These are phyloP conservation scores for Tricharina praecox DNA, from an alignment of 495 filamentous ascomycete genomes.

Conservation along the genomic window DNA sequence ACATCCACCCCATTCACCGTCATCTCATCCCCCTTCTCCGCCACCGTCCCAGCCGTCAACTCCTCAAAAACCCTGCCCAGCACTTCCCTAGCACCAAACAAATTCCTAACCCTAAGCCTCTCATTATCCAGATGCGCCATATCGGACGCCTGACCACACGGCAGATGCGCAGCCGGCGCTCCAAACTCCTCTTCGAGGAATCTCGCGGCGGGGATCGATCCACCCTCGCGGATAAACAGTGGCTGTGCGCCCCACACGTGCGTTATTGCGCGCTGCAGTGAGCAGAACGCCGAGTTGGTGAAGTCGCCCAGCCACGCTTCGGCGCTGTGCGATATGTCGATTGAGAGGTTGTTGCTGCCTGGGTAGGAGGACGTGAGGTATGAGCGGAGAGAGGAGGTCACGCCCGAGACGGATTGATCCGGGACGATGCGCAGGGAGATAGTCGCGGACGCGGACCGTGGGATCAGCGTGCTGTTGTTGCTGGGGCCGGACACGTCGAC, in stretches of 20 bases:
- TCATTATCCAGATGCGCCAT: constrained; percentile 91
- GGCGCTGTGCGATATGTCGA: constrained; percentile 77
- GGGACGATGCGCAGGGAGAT: constrained; percentile 86
- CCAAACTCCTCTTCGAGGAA: constrained; percentile 91
- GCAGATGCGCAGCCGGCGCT: constrained; percentile 81
- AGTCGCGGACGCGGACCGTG: constrained; percentile 64
- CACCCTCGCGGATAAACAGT: constrained; percentile 89
- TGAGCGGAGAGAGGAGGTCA: constrained; percentile 45
- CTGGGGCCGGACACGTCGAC: constrained; percentile 71
- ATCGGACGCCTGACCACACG: constrained; percentile 90
- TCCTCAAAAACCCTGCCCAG: too few relatives aligned
- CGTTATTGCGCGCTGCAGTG: constrained; percentile 71
- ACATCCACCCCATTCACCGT: too few relatives aligned
- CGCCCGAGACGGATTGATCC: constrained; percentile 64
- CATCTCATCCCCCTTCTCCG: too few relatives aligned
- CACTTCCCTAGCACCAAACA: too few relatives aligned
- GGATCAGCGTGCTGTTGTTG: constrained; percentile 75
- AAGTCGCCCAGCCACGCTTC: constrained; percentile 94
- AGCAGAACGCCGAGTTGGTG: constrained; percentile 76
- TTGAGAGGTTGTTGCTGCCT: constrained; percentile 51
- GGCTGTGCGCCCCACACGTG: constrained; percentile 61
- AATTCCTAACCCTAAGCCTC: constrained; percentile 66
- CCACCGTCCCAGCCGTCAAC: too few relatives aligned
- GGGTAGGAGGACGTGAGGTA: constrained; percentile 59
- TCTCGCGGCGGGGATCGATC: constrained; percentile 78